phyloP scores from a whole-genome alignment of 148 eudicot species.

The Amaranthus cruentus region DNA sequence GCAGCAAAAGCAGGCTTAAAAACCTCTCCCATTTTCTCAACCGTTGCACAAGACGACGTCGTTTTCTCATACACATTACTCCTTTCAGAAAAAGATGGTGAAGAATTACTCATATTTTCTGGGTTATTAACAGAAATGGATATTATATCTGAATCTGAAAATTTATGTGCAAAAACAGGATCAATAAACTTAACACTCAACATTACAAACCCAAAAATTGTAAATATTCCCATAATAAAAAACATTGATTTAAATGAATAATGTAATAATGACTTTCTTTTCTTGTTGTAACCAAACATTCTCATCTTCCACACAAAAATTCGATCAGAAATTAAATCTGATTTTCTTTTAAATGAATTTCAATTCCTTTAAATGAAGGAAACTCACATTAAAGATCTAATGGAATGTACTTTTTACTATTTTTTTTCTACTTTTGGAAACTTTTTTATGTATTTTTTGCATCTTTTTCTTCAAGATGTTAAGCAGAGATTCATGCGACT shows the following conservation, averaged over 20 bases:
- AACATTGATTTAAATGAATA: constrained; percentile 21
- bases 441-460: too few relatives aligned
- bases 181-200: constrained; percentile 51
- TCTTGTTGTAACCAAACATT: constrained; percentile 20
- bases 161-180: constrained; percentile 27
- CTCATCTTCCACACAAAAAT: constrained; percentile 22
- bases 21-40: constrained; percentile 69
- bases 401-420: too few relatives aligned
- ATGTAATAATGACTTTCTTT: constrained; percentile 25
- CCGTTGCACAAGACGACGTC: constrained; percentile 54
- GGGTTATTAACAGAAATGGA: constrained; percentile 20
- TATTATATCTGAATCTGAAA: constrained; percentile 19
- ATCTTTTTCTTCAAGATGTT: too few relatives aligned
- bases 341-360: too few relatives aligned
- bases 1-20: constrained; percentile 34
- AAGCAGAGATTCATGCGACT: too few relatives aligned
- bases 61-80: constrained; percentile 3
- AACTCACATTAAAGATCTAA: too few relatives aligned
- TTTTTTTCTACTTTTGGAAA: too few relatives aligned
- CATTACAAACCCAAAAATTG: constrained; percentile 38
- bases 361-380: too few relatives aligned
- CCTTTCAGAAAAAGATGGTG: background rate
- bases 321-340: too few relatives aligned
- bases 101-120: constrained; percentile 4
- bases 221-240: constrained; percentile 32